Base-by-base conservation (phyloP, 768 basidiomycete genomes). In the Pulveroboletus sp. region DNA sequence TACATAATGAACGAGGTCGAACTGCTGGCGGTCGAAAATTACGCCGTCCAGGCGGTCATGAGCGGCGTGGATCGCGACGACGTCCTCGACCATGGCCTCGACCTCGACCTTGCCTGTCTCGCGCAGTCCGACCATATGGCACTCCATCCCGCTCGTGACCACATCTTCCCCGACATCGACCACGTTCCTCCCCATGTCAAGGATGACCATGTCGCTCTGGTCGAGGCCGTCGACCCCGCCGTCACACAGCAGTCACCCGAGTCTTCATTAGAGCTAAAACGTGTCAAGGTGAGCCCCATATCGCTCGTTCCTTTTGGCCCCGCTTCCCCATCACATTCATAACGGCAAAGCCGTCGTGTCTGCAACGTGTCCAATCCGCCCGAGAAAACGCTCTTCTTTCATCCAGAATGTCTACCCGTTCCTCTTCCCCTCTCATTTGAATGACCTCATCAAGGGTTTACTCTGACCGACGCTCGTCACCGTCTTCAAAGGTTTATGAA, bases 401-500 rank as follows among this genome's bases (percentile, higher is more conserved):
- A 47, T 63, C 56, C 52, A 45, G 50, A 36, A 44, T 43, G 23
- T 32, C 50, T 54, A 45, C 56, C 35, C 48, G 45, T 55, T 53
- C 47, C 50, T 50, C 42, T 31, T 38, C 49, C 52, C 51, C 30
- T 50, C 49, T 47, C 51, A 38, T 54, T 66, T 58, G 55, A 56
- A 68, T 68, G 63, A 60, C 62, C 52, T 66, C 63, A 69, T 64
- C 57, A 47, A 62, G 58, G 50, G 53, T 57, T 37, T 53, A 22
- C 50, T 64, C 64, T 68, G 57, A 68, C 68, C 62, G 55, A 54
- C 55, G 16, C 50, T 59, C 57, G 30, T 64, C 51, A 46, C 49
- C 51, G 43, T 61, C 53, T 50, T 62, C 55, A 58, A 62, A 99
- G 87, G 95, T 99, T 23, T 98, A 99, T 70, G 87, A 94, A 69